Evolutionary conservation across 2,329 filamentous ascomycete genomes (phyloP).

Genomic region (Colletotrichum cordylinicola): DNA sequence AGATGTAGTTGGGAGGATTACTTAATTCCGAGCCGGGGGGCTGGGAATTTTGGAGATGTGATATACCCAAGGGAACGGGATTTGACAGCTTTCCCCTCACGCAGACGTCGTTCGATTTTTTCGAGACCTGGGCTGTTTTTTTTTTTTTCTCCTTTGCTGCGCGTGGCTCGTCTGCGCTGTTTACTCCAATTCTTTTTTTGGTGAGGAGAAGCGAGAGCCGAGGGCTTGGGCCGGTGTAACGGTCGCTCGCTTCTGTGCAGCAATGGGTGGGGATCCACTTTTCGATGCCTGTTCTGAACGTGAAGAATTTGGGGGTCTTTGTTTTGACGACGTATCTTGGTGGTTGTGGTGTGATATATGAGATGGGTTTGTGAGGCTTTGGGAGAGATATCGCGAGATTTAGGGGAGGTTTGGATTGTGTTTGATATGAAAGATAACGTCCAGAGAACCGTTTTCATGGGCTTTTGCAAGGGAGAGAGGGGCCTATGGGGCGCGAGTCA

Average conservation of each 20-base stretch:
- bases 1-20: constrained; percentile 20
- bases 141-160: neutral
- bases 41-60: neutral
- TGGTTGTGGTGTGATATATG: neutral
- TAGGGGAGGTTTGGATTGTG: rapidly evolving
- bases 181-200: constrained; percentile 12
- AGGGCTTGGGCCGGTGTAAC: neutral
- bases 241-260: neutral
- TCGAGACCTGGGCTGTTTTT: constrained; percentile 3
- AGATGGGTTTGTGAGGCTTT: neutral
- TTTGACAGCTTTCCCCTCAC: constrained; percentile 17
- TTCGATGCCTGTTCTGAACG: neutral
- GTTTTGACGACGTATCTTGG: neutral
- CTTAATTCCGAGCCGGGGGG: neutral
- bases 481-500: neutral
- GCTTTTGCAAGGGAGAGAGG: neutral
- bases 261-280: neutral
- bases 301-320: neutral
- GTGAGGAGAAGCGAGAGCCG: neutral
- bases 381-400: neutral
- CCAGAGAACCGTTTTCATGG: neutral
- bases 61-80: neutral
- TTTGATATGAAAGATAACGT: neutral
- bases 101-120: constrained; percentile 16
- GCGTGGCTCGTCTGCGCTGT: neutral